Evolutionary conservation across 225 moss, liverwort and hornwort species (phyloP).

Genomic region (Bryoerythrophyllum caledonicum): DNA sequence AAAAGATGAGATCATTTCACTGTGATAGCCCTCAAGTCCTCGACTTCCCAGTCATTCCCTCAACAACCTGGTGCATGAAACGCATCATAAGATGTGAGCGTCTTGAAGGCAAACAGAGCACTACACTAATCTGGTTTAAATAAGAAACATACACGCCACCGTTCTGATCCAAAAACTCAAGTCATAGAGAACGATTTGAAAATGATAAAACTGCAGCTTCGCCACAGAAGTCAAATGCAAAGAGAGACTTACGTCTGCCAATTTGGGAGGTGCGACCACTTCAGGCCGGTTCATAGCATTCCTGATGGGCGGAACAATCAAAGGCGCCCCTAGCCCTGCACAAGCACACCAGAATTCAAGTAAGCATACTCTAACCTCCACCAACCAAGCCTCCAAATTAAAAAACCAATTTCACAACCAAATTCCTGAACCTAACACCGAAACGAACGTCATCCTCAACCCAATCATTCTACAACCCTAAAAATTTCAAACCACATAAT

Average conservation of each 20-base stretch:
- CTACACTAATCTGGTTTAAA: not conserved
- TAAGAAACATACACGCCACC: not conserved
- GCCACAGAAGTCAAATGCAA: not conserved
- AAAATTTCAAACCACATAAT: not conserved
- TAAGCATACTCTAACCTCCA: not conserved
- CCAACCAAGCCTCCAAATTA: constrained; percentile 2
- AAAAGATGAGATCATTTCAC: constrained; percentile 3
- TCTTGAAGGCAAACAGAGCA: not conserved
- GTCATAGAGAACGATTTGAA: not conserved
- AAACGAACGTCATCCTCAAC: not conserved
- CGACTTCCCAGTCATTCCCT: constrained; percentile 43
- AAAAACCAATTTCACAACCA: not conserved
- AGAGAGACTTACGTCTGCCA: constrained; percentile 61
- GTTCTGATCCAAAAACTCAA: not conserved
- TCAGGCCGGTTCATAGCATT: constrained; percentile 67
- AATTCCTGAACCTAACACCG: not conserved
- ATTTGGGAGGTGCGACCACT: constrained; percentile 71
- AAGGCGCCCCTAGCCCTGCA: constrained; percentile 56
- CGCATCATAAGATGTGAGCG: not conserved
- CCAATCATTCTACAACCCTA: too few relatives aligned
- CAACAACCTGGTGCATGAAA: constrained; percentile 38
- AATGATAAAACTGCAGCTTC: not conserved
- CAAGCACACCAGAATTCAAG: not conserved
- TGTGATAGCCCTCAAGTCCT: constrained; percentile 21
- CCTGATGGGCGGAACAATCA: constrained; percentile 82